Conservation (phyloP, 2,329 filamentous ascomycete genomes). For the Scedosporium dehoogii region DNA sequence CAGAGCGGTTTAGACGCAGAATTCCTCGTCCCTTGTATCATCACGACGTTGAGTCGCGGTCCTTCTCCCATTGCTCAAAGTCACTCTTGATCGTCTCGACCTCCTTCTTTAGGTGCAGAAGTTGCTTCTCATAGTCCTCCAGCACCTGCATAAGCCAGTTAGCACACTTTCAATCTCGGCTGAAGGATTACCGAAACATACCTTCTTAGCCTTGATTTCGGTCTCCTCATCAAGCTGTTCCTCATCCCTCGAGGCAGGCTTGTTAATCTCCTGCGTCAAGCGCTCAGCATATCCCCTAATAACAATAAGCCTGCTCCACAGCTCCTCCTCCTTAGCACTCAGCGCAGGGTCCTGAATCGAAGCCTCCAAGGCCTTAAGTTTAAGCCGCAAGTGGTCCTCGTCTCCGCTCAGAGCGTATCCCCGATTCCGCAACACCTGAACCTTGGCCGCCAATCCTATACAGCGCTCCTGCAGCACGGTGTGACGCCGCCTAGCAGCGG, state of each 20-base stretch:
- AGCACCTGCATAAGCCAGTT: conserved; percentile 45
- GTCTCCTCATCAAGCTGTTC: conserved; percentile 59
- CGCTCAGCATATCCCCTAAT: conserved; percentile 63
- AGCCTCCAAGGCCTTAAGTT: conserved; percentile 59
- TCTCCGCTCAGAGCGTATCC: conserved; percentile 72
- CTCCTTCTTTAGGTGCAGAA: conserved; percentile 66
- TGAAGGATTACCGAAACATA: conserved; percentile 24
- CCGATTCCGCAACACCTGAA: conserved; percentile 70
- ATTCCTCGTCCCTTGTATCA: too few species aligned
- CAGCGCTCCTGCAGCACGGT: conserved; percentile 63
- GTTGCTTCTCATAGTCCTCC: conserved; percentile 72
- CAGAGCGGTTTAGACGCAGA: too few species aligned
- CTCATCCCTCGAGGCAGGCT: conserved; percentile 45
- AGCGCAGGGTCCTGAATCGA: conserved; percentile 65
- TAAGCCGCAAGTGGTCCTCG: conserved; percentile 68
- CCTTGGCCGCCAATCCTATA: conserved; percentile 64
- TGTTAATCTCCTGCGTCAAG: conserved; percentile 65
- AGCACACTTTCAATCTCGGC: conserved; percentile 7
- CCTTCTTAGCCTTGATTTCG: conserved; percentile 65
- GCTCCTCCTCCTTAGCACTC: conserved; percentile 67
- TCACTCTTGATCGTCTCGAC: conserved; percentile 52
- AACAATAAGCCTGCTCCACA: conserved; percentile 73
- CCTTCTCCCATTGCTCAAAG: conserved; percentile 45
- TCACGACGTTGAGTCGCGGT: conserved; percentile 18
- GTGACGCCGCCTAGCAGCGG: conserved; percentile 64